These are phyloP conservation scores for Syzygium aromaticum DNA, from an alignment of 345 rosid genomes.

Conservation along the genomic window DNA sequence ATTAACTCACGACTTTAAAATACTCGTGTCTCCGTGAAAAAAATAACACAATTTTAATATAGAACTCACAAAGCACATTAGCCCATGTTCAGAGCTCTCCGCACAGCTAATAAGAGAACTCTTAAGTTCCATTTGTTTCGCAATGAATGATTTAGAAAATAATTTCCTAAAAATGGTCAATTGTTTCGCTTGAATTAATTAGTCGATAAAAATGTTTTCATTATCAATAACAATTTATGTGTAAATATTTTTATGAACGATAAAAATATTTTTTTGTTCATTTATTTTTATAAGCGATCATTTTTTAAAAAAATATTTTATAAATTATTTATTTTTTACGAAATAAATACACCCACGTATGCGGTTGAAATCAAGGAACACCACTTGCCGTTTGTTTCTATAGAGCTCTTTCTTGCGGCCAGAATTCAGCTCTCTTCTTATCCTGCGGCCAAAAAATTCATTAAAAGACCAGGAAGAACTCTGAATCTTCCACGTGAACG, in stretches of 20 bases:
- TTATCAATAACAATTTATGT: neutral
- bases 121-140: accelerated
- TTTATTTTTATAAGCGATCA: neutral
- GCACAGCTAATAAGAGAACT: neutral
- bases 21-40: accelerated
- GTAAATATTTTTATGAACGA: neutral
- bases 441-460: neutral
- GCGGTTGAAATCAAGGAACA: neutral
- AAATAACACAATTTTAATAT: neutral
- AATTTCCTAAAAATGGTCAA: neutral
- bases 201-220: neutral
- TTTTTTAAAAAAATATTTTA: neutral
- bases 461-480: neutral
- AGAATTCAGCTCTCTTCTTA: neutral
- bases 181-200: accelerated
- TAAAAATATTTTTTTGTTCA: neutral
- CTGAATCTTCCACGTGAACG: no score
- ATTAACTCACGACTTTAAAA: neutral
- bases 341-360: neutral
- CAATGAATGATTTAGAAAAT: neutral
- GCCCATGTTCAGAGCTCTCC: neutral
- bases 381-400: neutral
- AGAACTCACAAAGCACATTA: neutral
- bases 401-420: neutral
- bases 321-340: accelerated